phyloP scores from a whole-genome alignment of 1,284 basidiomycete species.

The Golubevia pallescens region DNA sequence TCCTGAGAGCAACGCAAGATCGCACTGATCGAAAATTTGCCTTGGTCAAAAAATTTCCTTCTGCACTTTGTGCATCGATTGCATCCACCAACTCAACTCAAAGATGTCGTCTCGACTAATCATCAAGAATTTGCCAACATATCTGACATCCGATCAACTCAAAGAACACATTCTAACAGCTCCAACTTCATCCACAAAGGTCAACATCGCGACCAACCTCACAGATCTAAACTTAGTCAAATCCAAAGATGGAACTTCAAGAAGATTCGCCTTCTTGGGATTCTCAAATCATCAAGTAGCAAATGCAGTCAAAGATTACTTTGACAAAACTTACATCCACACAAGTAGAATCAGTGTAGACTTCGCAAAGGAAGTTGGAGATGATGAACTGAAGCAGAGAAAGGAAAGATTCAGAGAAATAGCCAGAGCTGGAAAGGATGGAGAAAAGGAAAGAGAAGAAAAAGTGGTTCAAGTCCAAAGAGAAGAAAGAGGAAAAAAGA shows the following conservation, averaged over 20 bases:
- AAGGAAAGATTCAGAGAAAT: not conserved
- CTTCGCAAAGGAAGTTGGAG: constrained; percentile 45
- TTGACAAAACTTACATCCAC: constrained; percentile 57
- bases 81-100: too few species aligned
- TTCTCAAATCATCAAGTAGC: constrained; percentile 50
- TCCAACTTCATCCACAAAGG: constrained; percentile 15
- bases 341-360: constrained; percentile 47
- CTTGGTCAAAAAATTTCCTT: too few species aligned
- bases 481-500: constrained; percentile 13
- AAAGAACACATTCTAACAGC: constrained; percentile 40
- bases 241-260: constrained; percentile 56
- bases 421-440: not conserved
- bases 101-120: constrained; percentile 46
- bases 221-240: constrained; percentile 58
- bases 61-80: too few species aligned
- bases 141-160: constrained; percentile 47
- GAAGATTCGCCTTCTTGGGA: constrained; percentile 59
- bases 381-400: constrained; percentile 29
- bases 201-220: constrained; percentile 35
- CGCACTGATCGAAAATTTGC: too few species aligned
- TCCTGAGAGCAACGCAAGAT: too few species aligned
- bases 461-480: constrained; percentile 16
- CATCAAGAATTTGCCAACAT: constrained; percentile 52
- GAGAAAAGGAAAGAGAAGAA: constrained; percentile 1
- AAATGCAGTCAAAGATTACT: constrained; percentile 43